phyloP scores from a whole-genome alignment of 2,329 filamentous ascomycete species.

The Epichloe typhina region DNA sequence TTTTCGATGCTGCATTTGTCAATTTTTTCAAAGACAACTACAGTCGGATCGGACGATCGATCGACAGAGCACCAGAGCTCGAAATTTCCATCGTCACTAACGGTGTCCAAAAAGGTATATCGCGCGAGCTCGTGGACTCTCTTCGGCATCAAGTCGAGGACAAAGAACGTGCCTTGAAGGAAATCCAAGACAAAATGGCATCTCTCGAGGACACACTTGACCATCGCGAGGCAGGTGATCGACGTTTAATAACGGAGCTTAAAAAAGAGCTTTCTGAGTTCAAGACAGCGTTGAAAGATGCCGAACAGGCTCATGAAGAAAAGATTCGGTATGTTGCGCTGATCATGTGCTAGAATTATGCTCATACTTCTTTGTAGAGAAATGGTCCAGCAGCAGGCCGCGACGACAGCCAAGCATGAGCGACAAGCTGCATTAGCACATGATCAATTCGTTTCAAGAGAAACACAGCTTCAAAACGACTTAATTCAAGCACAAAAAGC shows the following conservation, averaged over 20 bases:
- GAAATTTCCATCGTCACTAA: slow-evolving; percentile 73
- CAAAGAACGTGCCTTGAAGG: slow-evolving; percentile 42
- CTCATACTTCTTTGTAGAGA: slow-evolving; percentile 2
- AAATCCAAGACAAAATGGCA: slow-evolving; percentile 30
- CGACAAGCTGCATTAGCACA: slow-evolving; percentile 9
- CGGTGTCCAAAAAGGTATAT: slow-evolving; percentile 71
- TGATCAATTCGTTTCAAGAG: slow-evolving; percentile 10
- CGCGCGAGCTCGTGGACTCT: slow-evolving; percentile 83
- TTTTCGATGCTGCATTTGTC: slow-evolving; percentile 74
- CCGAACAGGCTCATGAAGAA: slow-evolving; percentile 16
- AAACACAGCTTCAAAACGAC: slow-evolving; percentile 20
- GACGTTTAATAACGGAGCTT: slow-evolving; percentile 47
- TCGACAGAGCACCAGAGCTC: slow-evolving; percentile 80
- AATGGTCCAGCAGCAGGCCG: slow-evolving; percentile 14
- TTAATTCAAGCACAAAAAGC: slow-evolving; percentile 34
- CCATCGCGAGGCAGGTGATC: slow-evolving; percentile 62
- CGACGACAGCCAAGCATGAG: slow-evolving; percentile 12
- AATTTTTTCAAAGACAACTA: slow-evolving; percentile 96
- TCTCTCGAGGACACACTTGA: slow-evolving; percentile 43
- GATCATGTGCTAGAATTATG: background rate
- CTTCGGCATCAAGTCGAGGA: slow-evolving; percentile 66
- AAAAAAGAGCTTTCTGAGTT: slow-evolving; percentile 14
- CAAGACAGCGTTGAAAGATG: slow-evolving; percentile 16
- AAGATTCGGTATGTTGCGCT: slow-evolving; percentile 38
- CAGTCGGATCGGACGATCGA: slow-evolving; percentile 66